A percentile compares a stretch with the other conserved stretches of the same genome.
These are phyloP conservation scores for Colletotrichum neosansevieriae DNA, from an alignment of 2,329 filamentous ascomycete species.

Conservation along the genomic window DNA sequence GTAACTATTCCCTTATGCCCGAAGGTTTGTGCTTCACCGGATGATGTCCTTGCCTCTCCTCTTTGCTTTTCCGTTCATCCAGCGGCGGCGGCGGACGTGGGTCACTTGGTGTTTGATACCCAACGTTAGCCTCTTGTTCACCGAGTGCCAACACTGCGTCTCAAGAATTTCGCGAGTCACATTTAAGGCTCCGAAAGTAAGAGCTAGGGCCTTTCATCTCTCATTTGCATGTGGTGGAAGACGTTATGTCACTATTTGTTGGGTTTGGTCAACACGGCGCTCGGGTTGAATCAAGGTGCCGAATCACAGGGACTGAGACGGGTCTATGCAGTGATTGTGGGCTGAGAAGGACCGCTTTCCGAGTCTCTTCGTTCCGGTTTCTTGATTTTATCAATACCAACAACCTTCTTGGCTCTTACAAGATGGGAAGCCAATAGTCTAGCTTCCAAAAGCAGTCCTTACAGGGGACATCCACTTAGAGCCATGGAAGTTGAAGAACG, in stretches of 20 bases:
- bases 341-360: no score
- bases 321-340: no score
- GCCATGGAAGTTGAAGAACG: no score
- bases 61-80: background rate
- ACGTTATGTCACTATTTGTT: background rate
- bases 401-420: no score
- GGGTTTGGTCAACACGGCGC: constrained; percentile 1
- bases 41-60: background rate
- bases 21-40: background rate
- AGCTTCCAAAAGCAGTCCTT: no score
- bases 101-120: background rate
- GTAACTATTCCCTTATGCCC: background rate
- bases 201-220: background rate
- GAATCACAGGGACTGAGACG: background rate
- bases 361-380: no score
- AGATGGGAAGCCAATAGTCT: no score
- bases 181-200: background rate
- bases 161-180: background rate
- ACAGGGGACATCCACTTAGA: no score
- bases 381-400: no score
- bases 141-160: background rate
- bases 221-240: background rate
- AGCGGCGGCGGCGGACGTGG: background rate
- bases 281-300: background rate
- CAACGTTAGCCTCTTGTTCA: background rate